Base-by-base conservation (phyloP, 768 basidiomycete species). In the Lentinula sp. region DNA sequence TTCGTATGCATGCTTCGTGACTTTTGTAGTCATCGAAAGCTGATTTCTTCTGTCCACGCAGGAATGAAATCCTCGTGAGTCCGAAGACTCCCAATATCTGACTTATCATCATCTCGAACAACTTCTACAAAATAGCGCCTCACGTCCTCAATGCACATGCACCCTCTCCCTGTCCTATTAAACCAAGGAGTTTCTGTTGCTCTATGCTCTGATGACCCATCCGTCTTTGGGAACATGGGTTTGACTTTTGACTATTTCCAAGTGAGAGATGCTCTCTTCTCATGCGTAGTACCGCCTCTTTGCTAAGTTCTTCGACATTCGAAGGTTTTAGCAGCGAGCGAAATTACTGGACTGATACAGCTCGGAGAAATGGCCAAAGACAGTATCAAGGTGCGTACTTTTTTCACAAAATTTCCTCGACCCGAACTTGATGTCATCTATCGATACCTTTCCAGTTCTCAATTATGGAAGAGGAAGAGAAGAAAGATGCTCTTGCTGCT, bases 201-300 rank as follows among this genome's bases (percentile, higher is more conserved):
- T 0, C 77, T 92, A 3, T 83, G 80, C 66, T 89, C 86, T 5
- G 91, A 92, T 66, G 90, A 92, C 66, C 91, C 91, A 3, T 76
- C 88, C 0, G 78, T 86, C 23, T 92, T 93, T 65, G 87, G 88
- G 13, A 89, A 88, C 64, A 84, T 87, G 82, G 89, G 89, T 0
- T 75, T 92, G 5, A 85, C 87, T 0, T 92, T 82, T 67, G 90
- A 92, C 71, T 91, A 85, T 70, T 92, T 80, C 70, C 90, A 91
- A 76, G 88, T 84, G 64, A 62, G 68, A 21, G 34, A 1, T 32
- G 2, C n/a, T 48, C 8, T 60, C 18, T 37, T 34, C 8, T 37
- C 53, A 8, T n/a, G 10, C 18, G 10, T 63, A 10, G 57, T 9
- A 23, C 32, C 35, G 28, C 28, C 9, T 10, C 48, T 18, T 9